These are phyloP conservation scores for Aspergillus panamensis DNA, from an alignment of 495 filamentous ascomycete genomes.

Conservation along the genomic window DNA sequence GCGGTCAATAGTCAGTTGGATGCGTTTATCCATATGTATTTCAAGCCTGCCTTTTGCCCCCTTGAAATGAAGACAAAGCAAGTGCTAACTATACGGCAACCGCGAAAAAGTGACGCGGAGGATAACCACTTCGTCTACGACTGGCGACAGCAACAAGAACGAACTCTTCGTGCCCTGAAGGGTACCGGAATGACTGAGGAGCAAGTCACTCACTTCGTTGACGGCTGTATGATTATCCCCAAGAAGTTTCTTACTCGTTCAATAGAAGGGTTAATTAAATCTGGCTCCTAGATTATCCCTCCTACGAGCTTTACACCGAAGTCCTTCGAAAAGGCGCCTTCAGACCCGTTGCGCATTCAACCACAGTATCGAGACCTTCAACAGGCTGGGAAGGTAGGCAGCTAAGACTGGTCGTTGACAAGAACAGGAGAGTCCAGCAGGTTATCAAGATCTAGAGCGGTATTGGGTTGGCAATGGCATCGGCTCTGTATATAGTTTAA, in stretches of 20 bases:
- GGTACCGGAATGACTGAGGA: conserved; percentile 76
- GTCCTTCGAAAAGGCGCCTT: conserved; percentile 63
- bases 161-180: conserved; percentile 56
- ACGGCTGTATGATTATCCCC: conserved; percentile 53
- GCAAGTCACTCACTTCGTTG: conserved; percentile 62
- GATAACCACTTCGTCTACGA: conserved; percentile 75
- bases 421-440: conserved; percentile 59
- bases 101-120: conserved; percentile 61
- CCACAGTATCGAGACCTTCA: conserved; percentile 8
- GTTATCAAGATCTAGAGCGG: conserved; percentile 48
- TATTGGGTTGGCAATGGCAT: too few relatives aligned
- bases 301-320: conserved; percentile 71
- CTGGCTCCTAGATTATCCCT: conserved; percentile 52
- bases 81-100: background rate
- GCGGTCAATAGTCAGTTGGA: conserved; percentile 53
- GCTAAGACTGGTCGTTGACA: conserved; percentile 67
- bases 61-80: background rate
- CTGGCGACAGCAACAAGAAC: conserved; percentile 85
- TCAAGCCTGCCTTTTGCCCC: conserved; percentile 10
- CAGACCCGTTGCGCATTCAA: conserved; percentile 24
- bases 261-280: too few relatives aligned
- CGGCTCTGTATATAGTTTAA: too few relatives aligned
- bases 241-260: too few relatives aligned
- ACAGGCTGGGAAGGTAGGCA: conserved; percentile 53
- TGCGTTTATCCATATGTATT: conserved; percentile 80